Evolutionary conservation across 2,329 filamentous ascomycete genomes (phyloP).

Genomic region (Fusarium mexicanum): DNA sequence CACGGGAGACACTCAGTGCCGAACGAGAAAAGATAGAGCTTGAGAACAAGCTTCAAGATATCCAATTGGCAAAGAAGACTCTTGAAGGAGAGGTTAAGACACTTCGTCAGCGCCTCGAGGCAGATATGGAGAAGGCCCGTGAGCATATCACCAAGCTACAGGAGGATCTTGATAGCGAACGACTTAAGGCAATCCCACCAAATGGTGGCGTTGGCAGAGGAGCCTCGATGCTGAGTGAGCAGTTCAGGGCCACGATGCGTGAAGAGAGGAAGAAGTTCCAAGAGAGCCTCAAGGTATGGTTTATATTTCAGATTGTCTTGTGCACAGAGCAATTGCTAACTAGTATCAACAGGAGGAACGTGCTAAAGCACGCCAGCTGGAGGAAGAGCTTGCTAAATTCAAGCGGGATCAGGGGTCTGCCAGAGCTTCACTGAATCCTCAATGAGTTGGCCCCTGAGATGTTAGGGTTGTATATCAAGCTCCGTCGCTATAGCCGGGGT

Average conservation of each 20-base stretch:
- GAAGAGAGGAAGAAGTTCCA: conserved; percentile 67
- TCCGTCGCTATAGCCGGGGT: neutral
- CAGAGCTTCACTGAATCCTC: conserved; percentile 56
- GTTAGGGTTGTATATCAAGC: neutral
- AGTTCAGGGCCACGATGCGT: conserved; percentile 65
- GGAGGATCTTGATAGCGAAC: conserved; percentile 62
- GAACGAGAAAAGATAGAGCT: conserved; percentile 60
- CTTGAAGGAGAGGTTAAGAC: conserved; percentile 36
- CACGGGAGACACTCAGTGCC: conserved; percentile 60
- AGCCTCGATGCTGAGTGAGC: conserved; percentile 64
- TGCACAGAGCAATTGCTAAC: conserved; percentile 41
- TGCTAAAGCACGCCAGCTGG: conserved; percentile 56
- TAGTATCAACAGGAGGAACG: conserved; percentile 58
- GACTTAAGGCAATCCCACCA: conserved; percentile 54
- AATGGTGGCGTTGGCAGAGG: conserved; percentile 51
- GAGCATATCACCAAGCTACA: conserved; percentile 55
- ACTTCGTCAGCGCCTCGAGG: conserved; percentile 52
- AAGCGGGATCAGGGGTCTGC: conserved; percentile 54
- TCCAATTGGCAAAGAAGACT: conserved; percentile 20
- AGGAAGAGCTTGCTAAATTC: conserved; percentile 60
- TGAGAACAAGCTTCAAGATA: conserved; percentile 51
- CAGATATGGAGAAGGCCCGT: conserved; percentile 51
- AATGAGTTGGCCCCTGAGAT: conserved; percentile 20
- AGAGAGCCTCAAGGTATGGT: conserved; percentile 61
- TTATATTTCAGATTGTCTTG: neutral